Percentiles rank a stretch among this genome's conserved stretches.
phyloP scores from a whole-genome alignment of 495 filamentous ascomycete genomes.

The Trichoderma reesei region DNA sequence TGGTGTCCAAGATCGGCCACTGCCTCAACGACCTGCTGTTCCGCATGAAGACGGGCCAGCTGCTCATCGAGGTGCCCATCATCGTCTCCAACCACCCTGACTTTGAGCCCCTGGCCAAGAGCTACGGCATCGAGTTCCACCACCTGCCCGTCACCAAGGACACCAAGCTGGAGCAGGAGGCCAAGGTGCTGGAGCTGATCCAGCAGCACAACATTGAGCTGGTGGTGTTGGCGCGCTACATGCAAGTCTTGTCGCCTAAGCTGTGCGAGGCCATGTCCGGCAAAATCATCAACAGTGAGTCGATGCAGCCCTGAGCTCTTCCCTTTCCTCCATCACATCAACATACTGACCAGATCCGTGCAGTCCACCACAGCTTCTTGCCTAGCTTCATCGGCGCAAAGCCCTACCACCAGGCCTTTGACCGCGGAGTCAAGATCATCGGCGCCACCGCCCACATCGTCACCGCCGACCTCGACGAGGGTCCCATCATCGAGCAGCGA shows the following conservation, averaged over 20 bases:
- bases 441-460: conserved; percentile 71
- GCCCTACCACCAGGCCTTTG: conserved; percentile 72
- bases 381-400: conserved; percentile 72
- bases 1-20: conserved; percentile 75
- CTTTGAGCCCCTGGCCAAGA: conserved; percentile 53
- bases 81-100: conserved; percentile 68
- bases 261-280: conserved; percentile 63
- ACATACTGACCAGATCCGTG: not conserved
- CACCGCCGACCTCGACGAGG: conserved; percentile 65
- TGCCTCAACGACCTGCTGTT: conserved; percentile 74
- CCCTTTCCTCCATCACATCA: too few species aligned
- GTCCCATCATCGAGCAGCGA: conserved; percentile 71
- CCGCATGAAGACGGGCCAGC: conserved; percentile 51
- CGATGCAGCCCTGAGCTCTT: not conserved
- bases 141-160: conserved; percentile 62
- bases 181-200: conserved; percentile 53
- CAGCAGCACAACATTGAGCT: conserved; percentile 55
- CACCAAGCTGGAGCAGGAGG: conserved; percentile 60
- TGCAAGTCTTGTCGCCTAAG: conserved; percentile 68
- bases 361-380: conserved; percentile 68
- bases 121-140: conserved; percentile 61
- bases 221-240: conserved; percentile 69
- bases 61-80: conserved; percentile 58
- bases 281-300: conserved; percentile 54
- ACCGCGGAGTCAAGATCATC: conserved; percentile 70